Conservation (phyloP, 139 green algal species). For the Chlorella sp. region DNA sequence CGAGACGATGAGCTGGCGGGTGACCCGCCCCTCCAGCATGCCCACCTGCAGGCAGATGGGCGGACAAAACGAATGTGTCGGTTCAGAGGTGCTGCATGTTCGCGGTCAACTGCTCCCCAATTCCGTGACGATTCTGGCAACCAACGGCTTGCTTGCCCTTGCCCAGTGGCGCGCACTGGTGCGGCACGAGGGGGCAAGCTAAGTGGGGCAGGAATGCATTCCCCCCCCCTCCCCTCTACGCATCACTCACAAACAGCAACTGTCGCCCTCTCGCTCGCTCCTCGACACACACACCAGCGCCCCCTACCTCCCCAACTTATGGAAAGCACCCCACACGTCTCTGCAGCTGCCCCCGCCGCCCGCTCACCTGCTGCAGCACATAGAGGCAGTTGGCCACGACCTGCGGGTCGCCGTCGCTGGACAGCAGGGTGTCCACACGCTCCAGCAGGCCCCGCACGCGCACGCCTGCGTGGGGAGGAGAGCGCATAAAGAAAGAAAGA, state of each 20-base stretch:
- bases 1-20: conserved; percentile 76
- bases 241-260: too few relatives aligned
- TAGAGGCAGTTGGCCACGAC: conserved; percentile 92
- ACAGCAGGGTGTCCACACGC: conserved; percentile 71
- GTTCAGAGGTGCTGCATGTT: too few relatives aligned
- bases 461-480: neutral
- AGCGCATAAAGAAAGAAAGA: neutral
- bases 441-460: conserved; percentile 64
- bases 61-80: too few relatives aligned
- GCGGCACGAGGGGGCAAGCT: too few relatives aligned
- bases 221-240: too few relatives aligned
- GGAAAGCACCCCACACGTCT: neutral
- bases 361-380: conserved; percentile 70
- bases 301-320: neutral
- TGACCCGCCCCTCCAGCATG: conserved; percentile 28
- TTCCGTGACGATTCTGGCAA: too few relatives aligned
- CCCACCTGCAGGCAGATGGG: conserved; percentile 30
- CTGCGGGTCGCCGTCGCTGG: conserved; percentile 78
- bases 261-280: too few relatives aligned
- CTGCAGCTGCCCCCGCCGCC: neutral
- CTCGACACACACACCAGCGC: too few relatives aligned
- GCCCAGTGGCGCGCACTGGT: too few relatives aligned
- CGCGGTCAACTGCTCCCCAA: too few relatives aligned
- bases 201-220: too few relatives aligned
- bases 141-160: too few relatives aligned